A percentile compares a stretch with the other conserved stretches of the same genome.
Conservation (phyloP, 345 rosid species). For the Linum trigynum region DNA sequence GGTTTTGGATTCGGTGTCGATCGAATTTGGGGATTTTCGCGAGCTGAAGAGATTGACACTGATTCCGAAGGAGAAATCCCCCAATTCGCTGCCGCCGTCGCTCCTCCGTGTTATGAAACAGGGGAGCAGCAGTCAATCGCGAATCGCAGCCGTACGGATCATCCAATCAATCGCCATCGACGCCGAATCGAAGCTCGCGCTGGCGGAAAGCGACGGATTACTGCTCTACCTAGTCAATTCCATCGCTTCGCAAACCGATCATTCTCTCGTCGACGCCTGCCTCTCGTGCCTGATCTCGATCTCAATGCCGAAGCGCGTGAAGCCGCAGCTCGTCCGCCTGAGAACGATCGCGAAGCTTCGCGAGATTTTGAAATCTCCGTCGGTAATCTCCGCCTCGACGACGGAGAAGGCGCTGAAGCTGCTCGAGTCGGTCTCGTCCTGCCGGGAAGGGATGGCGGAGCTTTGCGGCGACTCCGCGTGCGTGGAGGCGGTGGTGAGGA, state of each 20-base stretch:
- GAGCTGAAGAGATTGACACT: constrained; percentile 31
- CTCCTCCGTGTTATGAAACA: constrained; percentile 36
- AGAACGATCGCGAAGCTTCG: constrained; percentile 30
- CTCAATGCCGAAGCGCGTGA: constrained; percentile 44
- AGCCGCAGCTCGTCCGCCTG: constrained; percentile 31
- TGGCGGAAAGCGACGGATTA: constrained; percentile 53
- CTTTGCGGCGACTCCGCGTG: constrained; percentile 34
- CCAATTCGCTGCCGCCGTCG: constrained; percentile 28
- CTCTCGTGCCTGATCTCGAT: constrained; percentile 48
- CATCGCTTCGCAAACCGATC: constrained; percentile 32
- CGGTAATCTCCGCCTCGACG: constrained; percentile 23
- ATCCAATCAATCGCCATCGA: constrained; percentile 49
- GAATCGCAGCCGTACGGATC: constrained; percentile 46
- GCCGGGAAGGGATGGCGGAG: constrained; percentile 58
- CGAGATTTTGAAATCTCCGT: constrained; percentile 30
- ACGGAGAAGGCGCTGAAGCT: constrained; percentile 67
- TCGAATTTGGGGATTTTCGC: constrained; percentile 29
- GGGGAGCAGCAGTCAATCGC: constrained; percentile 36
- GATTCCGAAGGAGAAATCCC: constrained; percentile 9
- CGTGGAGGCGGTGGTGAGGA: constrained; percentile 55
- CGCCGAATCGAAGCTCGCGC: constrained; percentile 36
- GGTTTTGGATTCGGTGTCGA: constrained; percentile 34
- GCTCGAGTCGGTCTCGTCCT: constrained; percentile 44
- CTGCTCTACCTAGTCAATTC: constrained; percentile 35
- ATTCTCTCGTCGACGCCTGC: constrained; percentile 39